A percentile compares a stretch with the other conserved stretches of the same genome.
Conservation (phyloP, 1,284 basidiomycete genomes). For the Irpex rosettiformis region DNA sequence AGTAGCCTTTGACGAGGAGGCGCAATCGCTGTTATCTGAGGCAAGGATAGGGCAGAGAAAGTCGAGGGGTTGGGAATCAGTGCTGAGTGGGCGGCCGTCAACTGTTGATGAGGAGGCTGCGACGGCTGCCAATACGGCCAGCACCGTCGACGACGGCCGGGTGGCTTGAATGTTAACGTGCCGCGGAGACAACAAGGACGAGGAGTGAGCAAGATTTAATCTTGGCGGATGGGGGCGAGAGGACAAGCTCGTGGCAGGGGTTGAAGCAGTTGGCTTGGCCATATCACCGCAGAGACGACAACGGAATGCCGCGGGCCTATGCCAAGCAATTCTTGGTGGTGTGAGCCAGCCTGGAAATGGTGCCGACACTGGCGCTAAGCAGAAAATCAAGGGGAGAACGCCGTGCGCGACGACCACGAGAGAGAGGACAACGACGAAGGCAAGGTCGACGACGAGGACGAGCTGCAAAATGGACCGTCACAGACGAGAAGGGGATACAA, state of each 20-base stretch:
- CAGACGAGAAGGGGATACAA: slow-evolving; percentile 9
- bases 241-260: slow-evolving; percentile 12
- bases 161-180: slow-evolving; percentile 10
- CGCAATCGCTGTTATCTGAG: slow-evolving; percentile 10
- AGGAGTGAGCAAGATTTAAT: not conserved
- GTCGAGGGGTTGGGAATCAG: slow-evolving; percentile 39
- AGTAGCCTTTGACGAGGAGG: slow-evolving; percentile 3
- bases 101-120: slow-evolving; percentile 41
- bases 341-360: slow-evolving; percentile 13
- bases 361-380: not conserved
- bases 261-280: slow-evolving; percentile 24
- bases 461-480: slow-evolving; percentile 6
- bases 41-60: slow-evolving; percentile 59
- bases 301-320: slow-evolving; percentile 6
- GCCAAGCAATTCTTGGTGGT: slow-evolving; percentile 20
- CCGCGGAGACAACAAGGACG: slow-evolving; percentile 8
- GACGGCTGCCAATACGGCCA: slow-evolving; percentile 54
- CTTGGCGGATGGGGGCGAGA: slow-evolving; percentile 3
- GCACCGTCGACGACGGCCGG: slow-evolving; percentile 39
- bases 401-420: not conserved
- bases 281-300: slow-evolving; percentile 18
- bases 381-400: slow-evolving; percentile 1
- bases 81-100: slow-evolving; percentile 41
- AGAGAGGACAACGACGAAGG: slow-evolving; percentile 4
- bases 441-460: slow-evolving; percentile 7